Evolutionary conservation across 306 rosid genomes (phyloP).

Genomic region (Cucurbita ficifolia): DNA sequence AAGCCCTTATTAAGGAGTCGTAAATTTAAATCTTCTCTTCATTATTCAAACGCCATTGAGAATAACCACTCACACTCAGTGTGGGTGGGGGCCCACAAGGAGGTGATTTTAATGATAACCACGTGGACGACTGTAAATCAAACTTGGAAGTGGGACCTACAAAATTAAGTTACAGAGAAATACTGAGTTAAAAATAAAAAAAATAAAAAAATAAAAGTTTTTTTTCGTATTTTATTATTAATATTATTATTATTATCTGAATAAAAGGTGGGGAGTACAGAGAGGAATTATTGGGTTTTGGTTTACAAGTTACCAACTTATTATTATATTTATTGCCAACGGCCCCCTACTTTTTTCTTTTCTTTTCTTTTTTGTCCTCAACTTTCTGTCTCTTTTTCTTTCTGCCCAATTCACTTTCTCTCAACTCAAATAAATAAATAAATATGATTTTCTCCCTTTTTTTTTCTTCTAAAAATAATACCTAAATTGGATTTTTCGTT

Average conservation of each 20-base stretch:
- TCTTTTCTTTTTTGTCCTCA: background rate
- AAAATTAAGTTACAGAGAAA: background rate
- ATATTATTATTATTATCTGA: too few relatives aligned
- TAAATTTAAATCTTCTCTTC: too few relatives aligned
- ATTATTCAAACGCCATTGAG: background rate
- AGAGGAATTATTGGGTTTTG: background rate
- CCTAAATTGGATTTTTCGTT: background rate
- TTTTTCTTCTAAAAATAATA: background rate
- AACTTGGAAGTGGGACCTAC: background rate
- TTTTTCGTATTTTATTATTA: too few relatives aligned
- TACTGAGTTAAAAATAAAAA: background rate
- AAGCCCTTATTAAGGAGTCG: background rate
- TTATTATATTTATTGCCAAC: background rate
- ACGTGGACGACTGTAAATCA: constrained; percentile 1
- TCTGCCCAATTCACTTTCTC: background rate
- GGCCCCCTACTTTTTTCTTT: background rate
- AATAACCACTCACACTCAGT: background rate
- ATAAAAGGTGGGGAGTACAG: background rate
- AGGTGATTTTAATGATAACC: constrained; percentile 3
- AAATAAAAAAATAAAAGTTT: too few relatives aligned
- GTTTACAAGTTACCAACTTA: background rate
- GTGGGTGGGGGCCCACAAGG: background rate
- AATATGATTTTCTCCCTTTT: background rate
- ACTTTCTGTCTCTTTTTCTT: background rate
- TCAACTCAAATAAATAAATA: too few relatives aligned